Base-by-base conservation (phyloP, 768 basidiomycete species). In the Gymnopilus junonius region DNA sequence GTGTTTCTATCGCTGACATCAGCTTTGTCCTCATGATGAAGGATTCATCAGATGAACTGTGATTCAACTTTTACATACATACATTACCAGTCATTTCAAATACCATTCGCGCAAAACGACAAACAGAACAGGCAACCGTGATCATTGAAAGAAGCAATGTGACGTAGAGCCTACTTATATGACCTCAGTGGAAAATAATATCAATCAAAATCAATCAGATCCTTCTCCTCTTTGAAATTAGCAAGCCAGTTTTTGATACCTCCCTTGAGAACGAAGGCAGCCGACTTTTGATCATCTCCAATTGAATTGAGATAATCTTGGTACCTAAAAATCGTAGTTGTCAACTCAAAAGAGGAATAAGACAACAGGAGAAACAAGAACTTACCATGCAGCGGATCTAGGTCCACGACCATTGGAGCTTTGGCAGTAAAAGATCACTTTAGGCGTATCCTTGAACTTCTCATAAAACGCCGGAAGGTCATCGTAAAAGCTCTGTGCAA, bases 391-490 rank as follows among this genome's bases (percentile, higher is more conserved):
- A 20, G 85, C 85, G 71, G 82, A 85, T 12, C 86, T 76, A 15
- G 85, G 84, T 1, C 77, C 85, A 29, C 86, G 75, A 17, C 85
- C 85, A 42, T 75, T 74, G 1, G 83, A 85, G 65, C 82, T 82
- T 42, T 77, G 73, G 59, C 84, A 87, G 60, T 87, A 87, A 61
- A 87, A 87, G 7, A 87, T 78, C 8, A 87, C 83, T 12, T 74
- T 72, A 10, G 73, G 66, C 0, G 75, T 80, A 23, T 76, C 67
- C 54, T 74, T 74, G 65, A 82, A 79, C 55, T 75, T 73, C 29
- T 81, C 75, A 29, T 80, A 76, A 66, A 86, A 82, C 10, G 46
- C 39, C 0, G 77, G 73, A 12, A 85, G 71, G 35, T 81, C 74
- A 53, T 82, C 77, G 50, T 80, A 78, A 68, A 88, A 86, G 0